Evolutionary conservation across 1,139 yeast genomes (phyloP), one percentile per base, ranked within the genome.

Genomic region (Pichia norvegensis): DNA sequence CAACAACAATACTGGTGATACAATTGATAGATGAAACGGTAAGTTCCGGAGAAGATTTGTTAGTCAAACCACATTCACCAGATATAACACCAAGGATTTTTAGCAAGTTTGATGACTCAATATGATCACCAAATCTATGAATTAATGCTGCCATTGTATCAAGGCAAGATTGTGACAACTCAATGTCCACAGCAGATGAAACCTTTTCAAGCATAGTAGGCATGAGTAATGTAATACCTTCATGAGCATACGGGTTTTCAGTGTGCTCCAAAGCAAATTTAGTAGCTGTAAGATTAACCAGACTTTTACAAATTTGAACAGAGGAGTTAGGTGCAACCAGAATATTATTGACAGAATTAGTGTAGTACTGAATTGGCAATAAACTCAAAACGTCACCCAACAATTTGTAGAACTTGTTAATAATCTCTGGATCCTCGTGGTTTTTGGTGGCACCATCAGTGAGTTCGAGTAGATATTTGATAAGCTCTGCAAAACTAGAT

Each of bases 1-100:
- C 74, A 46, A 80, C 78, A 45, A 86, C 75, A 47, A 86, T 67
- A 51, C 81, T 79, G 45, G 86, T 79, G 51, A 86, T 75, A 48
- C 84, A 81, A 57, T 82, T 78, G 48, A 88, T 71, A 1, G 96
- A 77, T 1, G 95, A 77, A 41, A 92, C 76, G 37, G 81, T 71
- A n/a, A 85, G 67, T 56, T 85, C 94, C 2, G 79, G 73, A 43
- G 62, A 50, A 1, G 71, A 69, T 5, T 64, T 64, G 49, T 70
- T 73, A 53, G 74, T 67, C 39, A 82, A 66, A 46, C 72, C 64
- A 2, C 68, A 68, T 8, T 79, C 69, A 13, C 83, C 73, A 38
- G 81, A 66, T 29, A 56, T 57, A n/a, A 74, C 61, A 29, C 67
- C 67, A 58, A 92, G 68, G 33, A 76, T 57, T 42, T 71, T 67